Evolutionary conservation across 2,329 filamentous ascomycete species (phyloP).

Genomic region (Alternaria alternata): DNA sequence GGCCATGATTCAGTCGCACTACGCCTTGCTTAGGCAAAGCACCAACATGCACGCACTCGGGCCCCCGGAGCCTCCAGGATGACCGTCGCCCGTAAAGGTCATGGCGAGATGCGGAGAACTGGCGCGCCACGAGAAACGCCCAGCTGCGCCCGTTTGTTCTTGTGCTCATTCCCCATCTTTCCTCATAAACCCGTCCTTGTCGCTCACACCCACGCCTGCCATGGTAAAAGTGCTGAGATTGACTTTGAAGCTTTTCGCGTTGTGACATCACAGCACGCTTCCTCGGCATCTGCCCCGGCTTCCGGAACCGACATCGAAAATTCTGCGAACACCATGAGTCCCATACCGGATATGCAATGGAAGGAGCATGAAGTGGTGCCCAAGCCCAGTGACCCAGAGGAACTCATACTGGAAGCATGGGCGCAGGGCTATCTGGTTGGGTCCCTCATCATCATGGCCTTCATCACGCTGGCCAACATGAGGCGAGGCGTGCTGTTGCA

Average conservation of each 20-base stretch:
- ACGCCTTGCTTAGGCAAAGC: constrained; percentile 24
- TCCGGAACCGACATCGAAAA: constrained; percentile 21
- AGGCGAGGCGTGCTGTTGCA: constrained; percentile 57
- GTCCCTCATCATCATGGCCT: constrained; percentile 57
- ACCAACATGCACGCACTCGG: constrained; percentile 26
- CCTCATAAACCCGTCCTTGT: constrained; percentile 9
- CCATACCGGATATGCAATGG: constrained; percentile 20
- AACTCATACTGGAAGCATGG: constrained; percentile 52
- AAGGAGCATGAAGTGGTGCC: constrained; percentile 29
- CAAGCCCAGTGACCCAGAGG: constrained; percentile 43
- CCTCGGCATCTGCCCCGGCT: constrained; percentile 26
- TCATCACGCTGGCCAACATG: constrained; percentile 60
- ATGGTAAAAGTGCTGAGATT: constrained; percentile 29
- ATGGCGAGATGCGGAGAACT: constrained; percentile 41
- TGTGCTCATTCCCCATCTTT: constrained; percentile 6
- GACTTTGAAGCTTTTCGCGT: constrained; percentile 20
- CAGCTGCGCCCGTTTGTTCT: constrained; percentile 12
- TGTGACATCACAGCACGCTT: constrained; percentile 34
- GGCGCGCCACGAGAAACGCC: constrained; percentile 18
- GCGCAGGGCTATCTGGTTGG: constrained; percentile 53
- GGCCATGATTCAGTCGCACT: constrained; percentile 22
- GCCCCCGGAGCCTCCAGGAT: constrained; percentile 18
- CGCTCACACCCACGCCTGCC: constrained; percentile 18
- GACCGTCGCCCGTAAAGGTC: constrained; percentile 28
- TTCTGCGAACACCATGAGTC: constrained; percentile 31